Evolutionary conservation across 1,139 yeast genomes (phyloP), one percentile per base, ranked within the genome.

Genomic region (Entelexis paramagnoliae): DNA sequence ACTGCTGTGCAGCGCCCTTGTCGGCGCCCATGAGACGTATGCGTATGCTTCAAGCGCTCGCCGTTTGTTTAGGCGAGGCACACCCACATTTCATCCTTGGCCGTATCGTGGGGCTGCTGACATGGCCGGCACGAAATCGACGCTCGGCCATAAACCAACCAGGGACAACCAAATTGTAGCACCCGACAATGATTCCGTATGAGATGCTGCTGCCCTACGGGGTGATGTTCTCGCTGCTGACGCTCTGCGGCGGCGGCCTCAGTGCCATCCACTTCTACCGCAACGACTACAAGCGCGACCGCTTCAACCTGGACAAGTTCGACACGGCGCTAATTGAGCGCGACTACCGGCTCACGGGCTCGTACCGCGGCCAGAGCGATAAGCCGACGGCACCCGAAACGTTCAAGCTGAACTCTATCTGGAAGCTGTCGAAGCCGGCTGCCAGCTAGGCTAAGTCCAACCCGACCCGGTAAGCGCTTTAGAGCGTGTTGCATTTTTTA

Each of bases 341-440:
- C 64, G 95, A 85, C 66, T 74, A 77, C 64, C 73, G 88, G 59
- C 71, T 85, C 62, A 85, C 94, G 11, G 94, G 94, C 24, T 74
- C 74, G 44, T 73, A 71, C 62, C 75, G 95, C 64, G 89, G 82
- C 26, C 93, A 84, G 66, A 68, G 76, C 49, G 80, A 78, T 58
- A 78, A 75, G 51, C 76, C 89, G 9, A 69, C 75, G 49, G 95
- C 95, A 11, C 88, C 89, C 38, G 89, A 82, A 58, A 76, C 75
- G 47, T 85, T 79, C 70, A 78, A 77, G 66, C 72, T 77, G 40
- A 78, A 76, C 64, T 75, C 79, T 30, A 61, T 68, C 57, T 71
- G 75, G 75, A 71, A 70, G 67, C 55, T 58, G 24, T 51, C 56
- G 38, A 56, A 55, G 57, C 58, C 58, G 13, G 24, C 50, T 6